Evolutionary conservation across 2,329 filamentous ascomycete genomes (phyloP).

Genomic region (Microcyclospora tardicrescens): DNA sequence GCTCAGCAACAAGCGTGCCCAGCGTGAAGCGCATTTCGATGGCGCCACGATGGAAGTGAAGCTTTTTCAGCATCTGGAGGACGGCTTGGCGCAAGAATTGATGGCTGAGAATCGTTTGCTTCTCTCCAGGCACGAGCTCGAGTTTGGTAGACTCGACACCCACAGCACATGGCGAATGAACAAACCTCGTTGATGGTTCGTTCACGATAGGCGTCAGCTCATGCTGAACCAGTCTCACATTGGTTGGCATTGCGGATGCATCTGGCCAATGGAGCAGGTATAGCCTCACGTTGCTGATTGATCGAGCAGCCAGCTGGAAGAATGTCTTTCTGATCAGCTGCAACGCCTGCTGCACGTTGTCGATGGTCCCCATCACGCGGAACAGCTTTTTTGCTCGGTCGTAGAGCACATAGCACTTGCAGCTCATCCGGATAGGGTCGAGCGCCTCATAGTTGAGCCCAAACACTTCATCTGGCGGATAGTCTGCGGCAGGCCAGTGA

Average conservation of each 20-base stretch:
- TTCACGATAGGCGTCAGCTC: constrained; percentile 1
- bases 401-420: constrained; percentile 30
- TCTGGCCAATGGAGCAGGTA: constrained; percentile 17
- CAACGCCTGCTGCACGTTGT: constrained; percentile 20
- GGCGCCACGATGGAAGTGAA: constrained; percentile 23
- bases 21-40: constrained; percentile 23
- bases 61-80: constrained; percentile 13
- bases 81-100: constrained; percentile 9
- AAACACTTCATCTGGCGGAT: constrained; percentile 27
- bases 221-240: constrained; percentile 10
- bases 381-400: constrained; percentile 17
- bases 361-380: constrained; percentile 18
- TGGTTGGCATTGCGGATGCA: constrained; percentile 2
- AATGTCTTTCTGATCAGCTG: constrained; percentile 25
- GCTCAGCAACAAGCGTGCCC: constrained; percentile 8
- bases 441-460: constrained; percentile 31
- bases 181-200: not conserved
- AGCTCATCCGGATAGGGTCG: constrained; percentile 31
- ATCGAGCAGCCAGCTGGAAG: constrained; percentile 24
- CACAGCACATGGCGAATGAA: constrained; percentile 6
- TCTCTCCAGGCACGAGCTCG: not conserved
- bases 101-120: constrained; percentile 2
- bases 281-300: constrained; percentile 11
- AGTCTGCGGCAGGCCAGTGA: constrained; percentile 33
- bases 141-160: constrained; percentile 1